phyloP scores from a whole-genome alignment of 2,329 filamentous ascomycete genomes.

The Aspergillus texensis region DNA sequence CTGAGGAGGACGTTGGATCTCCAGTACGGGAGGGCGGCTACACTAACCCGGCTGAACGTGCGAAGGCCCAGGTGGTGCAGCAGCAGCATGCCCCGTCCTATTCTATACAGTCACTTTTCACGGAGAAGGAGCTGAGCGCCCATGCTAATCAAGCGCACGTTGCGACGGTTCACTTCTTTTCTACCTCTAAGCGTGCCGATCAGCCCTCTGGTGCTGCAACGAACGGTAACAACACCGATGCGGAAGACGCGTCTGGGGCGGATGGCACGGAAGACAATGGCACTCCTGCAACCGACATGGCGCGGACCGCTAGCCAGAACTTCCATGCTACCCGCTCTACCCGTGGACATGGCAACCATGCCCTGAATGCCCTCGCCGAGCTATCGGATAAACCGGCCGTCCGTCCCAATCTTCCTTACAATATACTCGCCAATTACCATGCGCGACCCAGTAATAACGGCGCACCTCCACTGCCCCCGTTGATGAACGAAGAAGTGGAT shows the following conservation, averaged over 20 bases:
- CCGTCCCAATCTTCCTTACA: constrained; percentile 50
- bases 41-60: constrained; percentile 54
- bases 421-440: constrained; percentile 50
- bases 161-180: constrained; percentile 61
- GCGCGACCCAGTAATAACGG: constrained; percentile 45
- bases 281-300: constrained; percentile 58
- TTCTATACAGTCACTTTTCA: constrained; percentile 66
- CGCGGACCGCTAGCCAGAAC: constrained; percentile 61
- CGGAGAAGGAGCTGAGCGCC: constrained; percentile 66
- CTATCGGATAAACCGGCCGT: constrained; percentile 54
- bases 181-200: constrained; percentile 54
- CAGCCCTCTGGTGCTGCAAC: constrained; percentile 41
- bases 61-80: constrained; percentile 55
- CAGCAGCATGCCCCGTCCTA: constrained; percentile 63
- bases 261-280: constrained; percentile 45
- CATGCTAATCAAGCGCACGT: constrained; percentile 64
- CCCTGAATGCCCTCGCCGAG: constrained; percentile 59
- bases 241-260: constrained; percentile 39
- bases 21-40: constrained; percentile 54
- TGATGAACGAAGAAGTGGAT: constrained; percentile 52
- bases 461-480: constrained; percentile 45
- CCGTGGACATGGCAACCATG: constrained; percentile 54
- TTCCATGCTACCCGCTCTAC: constrained; percentile 58
- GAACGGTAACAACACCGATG: constrained; percentile 46
- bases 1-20: constrained; percentile 61